Evolutionary conservation across 192 early-diverging fungal genomes (phyloP).

Genomic region (Funneliformis mosseae): DNA sequence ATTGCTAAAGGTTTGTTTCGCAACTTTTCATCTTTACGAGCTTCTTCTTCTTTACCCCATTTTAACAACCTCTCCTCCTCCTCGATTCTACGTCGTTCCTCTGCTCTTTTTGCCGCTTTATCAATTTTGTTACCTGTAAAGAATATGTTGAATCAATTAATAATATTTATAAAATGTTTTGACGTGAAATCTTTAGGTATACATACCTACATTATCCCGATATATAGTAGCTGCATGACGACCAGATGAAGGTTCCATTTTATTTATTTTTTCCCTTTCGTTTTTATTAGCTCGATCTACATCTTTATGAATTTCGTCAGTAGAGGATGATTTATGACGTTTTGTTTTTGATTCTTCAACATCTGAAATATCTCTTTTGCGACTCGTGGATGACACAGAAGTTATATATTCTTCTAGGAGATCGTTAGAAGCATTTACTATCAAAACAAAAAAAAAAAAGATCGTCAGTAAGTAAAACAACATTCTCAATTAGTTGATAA

Average conservation of each 20-base stretch:
- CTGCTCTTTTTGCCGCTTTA: conserved; percentile 45
- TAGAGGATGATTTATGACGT: conserved; percentile 28
- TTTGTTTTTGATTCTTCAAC: neutral
- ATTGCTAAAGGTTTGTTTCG: conserved; percentile 54
- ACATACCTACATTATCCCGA: conserved; percentile 44
- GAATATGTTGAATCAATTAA: neutral
- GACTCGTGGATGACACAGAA: too few relatives aligned
- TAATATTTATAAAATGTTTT: neutral
- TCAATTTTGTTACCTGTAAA: conserved; percentile 50
- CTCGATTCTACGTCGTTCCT: conserved; percentile 48
- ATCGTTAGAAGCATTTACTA: neutral
- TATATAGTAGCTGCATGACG: conserved; percentile 44
- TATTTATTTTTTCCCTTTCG: conserved; percentile 17
- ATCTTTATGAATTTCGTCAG: conserved; percentile 32
- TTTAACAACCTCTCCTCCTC: conserved; percentile 55
- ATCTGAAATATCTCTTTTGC: too few relatives aligned
- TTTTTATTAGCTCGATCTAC: conserved; percentile 29
- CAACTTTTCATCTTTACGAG: conserved; percentile 44
- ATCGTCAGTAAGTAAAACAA: neutral
- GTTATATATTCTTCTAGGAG: neutral
- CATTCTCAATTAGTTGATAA: neutral
- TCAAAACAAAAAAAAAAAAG: neutral
- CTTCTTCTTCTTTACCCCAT: conserved; percentile 58
- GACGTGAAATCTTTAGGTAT: neutral
- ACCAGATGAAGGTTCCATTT: conserved; percentile 36